Conservation (phyloP, 305 asterid genomes). For the Solanum hybrid region DNA sequence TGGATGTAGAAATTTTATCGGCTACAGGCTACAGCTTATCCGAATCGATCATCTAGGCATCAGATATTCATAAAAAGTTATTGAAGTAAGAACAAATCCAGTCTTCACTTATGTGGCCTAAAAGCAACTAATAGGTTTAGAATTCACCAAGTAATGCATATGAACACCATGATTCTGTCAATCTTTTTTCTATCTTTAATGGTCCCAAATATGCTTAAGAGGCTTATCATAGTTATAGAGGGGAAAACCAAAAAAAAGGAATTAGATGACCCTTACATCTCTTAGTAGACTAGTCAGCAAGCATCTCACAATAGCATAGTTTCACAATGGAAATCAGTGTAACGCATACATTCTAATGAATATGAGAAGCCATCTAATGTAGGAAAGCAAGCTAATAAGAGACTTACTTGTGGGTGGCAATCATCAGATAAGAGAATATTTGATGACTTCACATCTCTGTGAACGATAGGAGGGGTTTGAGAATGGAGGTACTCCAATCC, state of each 20-base stretch:
- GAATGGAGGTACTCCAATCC: conserved; percentile 65
- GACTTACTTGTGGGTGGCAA: conserved; percentile 47
- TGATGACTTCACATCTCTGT: conserved; percentile 60
- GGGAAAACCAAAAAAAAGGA: not conserved
- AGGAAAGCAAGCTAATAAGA: not conserved
- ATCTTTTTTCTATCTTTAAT: not conserved
- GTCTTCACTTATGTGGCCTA: not conserved
- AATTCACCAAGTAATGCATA: not conserved
- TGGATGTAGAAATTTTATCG: not conserved
- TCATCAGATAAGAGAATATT: conserved; percentile 52
- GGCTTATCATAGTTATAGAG: not conserved
- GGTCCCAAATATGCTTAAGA: not conserved
- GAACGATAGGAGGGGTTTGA: conserved; percentile 50
- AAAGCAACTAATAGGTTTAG: not conserved
- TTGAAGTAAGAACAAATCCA: not conserved
- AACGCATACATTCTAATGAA: not conserved
- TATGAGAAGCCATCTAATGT: not conserved
- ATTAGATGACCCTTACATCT: not conserved
- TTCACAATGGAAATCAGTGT: not conserved
- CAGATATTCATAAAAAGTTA: not conserved
- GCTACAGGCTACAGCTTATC: not conserved
- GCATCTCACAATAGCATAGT: not conserved
- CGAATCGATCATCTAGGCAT: not conserved
- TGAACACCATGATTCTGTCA: not conserved
- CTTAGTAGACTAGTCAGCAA: not conserved